phyloP scores from a whole-genome alignment of 768 basidiomycete species.

The Lentinus brumalis region DNA sequence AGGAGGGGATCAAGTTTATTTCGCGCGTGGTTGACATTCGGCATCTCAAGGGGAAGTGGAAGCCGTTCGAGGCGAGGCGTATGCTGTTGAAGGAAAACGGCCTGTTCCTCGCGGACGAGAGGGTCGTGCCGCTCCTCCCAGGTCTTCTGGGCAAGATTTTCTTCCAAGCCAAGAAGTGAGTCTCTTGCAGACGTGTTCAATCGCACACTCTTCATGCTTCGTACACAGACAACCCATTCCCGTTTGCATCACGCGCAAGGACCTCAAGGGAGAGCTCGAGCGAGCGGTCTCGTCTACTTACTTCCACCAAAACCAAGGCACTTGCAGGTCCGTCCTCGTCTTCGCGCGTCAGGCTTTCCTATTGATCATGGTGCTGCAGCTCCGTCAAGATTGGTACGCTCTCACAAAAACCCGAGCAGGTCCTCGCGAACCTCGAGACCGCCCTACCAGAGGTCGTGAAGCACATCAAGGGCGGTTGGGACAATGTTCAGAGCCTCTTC shows the following conservation, averaged over 20 bases:
- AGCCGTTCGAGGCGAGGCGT: constrained; percentile 79
- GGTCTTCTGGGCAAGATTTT: constrained; percentile 85
- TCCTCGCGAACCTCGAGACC: constrained; percentile 74
- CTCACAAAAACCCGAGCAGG: constrained; percentile 71
- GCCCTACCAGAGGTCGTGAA: constrained; percentile 76
- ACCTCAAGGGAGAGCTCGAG: constrained; percentile 91
- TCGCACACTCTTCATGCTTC: neutral
- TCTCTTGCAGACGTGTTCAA: constrained; percentile 14
- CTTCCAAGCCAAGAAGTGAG: constrained; percentile 95
- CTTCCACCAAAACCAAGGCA: constrained; percentile 93
- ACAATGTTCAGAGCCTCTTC: constrained; percentile 84
- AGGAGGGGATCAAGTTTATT: constrained; percentile 83
- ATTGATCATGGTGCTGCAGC: constrained; percentile 39
- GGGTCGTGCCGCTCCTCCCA: constrained; percentile 85
- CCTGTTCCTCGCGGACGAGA: constrained; percentile 91
- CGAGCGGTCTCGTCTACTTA: constrained; percentile 93
- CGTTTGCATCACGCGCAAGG: constrained; percentile 84
- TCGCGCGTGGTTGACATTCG: constrained; percentile 86
- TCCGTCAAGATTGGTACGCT: constrained; percentile 82
- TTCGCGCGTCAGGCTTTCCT: neutral
- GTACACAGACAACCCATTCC: constrained; percentile 85
- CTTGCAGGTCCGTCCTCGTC: constrained; percentile 72
- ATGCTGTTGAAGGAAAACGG: constrained; percentile 86
- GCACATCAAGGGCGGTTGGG: constrained; percentile 81
- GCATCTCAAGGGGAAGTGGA: constrained; percentile 95